These are phyloP conservation scores for Steccherinum ochraceum DNA, from an alignment of 768 basidiomycete species.

Conservation along the genomic window DNA sequence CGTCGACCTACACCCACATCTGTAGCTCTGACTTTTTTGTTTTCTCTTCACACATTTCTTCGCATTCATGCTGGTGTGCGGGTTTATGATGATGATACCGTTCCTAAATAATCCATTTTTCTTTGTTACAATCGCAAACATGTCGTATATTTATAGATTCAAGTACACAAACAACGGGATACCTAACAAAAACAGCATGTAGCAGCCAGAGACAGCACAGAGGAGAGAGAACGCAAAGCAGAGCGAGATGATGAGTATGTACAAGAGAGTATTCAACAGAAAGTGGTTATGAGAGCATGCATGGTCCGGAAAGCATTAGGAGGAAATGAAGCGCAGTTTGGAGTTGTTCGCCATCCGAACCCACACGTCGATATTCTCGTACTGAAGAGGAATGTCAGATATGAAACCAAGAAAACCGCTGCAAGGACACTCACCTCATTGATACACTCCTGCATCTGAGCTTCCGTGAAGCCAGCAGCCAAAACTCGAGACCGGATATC, in stretches of 20 bases:
- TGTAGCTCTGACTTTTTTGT: slow-evolving; percentile 8
- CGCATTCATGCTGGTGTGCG: neutral
- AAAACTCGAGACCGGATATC: slow-evolving; percentile 85
- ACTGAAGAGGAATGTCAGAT: slow-evolving; percentile 41
- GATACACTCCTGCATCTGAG: slow-evolving; percentile 83
- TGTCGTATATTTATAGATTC: slow-evolving; percentile 19
- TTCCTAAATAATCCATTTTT: too few relatives aligned
- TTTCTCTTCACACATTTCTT: slow-evolving; percentile 7
- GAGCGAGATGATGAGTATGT: slow-evolving; percentile 1
- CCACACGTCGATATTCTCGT: slow-evolving; percentile 80
- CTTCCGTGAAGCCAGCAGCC: slow-evolving; percentile 86
- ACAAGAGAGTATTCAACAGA: neutral
- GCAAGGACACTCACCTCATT: slow-evolving; percentile 47
- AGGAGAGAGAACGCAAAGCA: slow-evolving; percentile 12
- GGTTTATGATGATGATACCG: neutral
- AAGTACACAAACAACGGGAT: slow-evolving; percentile 6
- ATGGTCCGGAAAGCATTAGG: neutral
- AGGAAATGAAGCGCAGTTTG: slow-evolving; percentile 62
- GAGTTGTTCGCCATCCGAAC: slow-evolving; percentile 78
- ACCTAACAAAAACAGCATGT: slow-evolving; percentile 12
- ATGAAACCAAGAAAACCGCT: slow-evolving; percentile 7
- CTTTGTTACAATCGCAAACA: slow-evolving; percentile 5
- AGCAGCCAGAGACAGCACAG: slow-evolving; percentile 11
- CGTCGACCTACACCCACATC: too few relatives aligned
- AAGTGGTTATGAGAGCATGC: neutral